phyloP scores from a whole-genome alignment of 1,139 yeast species.

The Yamadazyma blattariae region DNA sequence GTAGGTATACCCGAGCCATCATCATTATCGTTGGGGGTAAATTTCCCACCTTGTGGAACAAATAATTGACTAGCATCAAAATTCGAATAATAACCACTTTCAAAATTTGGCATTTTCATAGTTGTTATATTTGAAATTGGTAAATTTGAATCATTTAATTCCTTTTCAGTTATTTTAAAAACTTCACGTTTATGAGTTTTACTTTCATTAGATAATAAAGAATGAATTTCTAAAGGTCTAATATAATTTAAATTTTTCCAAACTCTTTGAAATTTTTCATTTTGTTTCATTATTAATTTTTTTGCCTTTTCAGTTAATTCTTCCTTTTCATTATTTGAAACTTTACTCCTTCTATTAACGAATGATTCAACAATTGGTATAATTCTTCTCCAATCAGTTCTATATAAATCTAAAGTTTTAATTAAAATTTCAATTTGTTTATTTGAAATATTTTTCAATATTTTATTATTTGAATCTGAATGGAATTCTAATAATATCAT shows the following conservation, averaged over 20 bases:
- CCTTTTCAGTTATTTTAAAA: conserved; percentile 8
- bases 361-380: conserved; percentile 11
- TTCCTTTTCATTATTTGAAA: conserved; percentile 1
- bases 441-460: conserved; percentile 13
- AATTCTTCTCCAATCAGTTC: conserved; percentile 15
- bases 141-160: conserved; percentile 12
- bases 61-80: conserved; percentile 13
- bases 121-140: conserved; percentile 14
- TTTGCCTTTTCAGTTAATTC: conserved; percentile 8
- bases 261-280: conserved; percentile 7
- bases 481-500: conserved; percentile 15
- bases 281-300: conserved; percentile 10
- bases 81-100: conserved; percentile 7
- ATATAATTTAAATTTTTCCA: conserved; percentile 4
- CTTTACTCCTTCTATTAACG: conserved; percentile 6
- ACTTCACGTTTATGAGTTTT: conserved; percentile 2
- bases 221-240: conserved; percentile 14
- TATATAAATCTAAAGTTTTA: conserved; percentile 10
- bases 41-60: neutral
- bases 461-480: conserved; percentile 12
- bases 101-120: conserved; percentile 11
- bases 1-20: neutral
- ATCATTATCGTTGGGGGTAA: neutral
- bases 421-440: conserved; percentile 12
- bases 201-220: conserved; percentile 11